A percentile compares a stretch with the other conserved stretches of the same genome.
phyloP scores from a whole-genome alignment of 2,329 filamentous ascomycete species.

The Malbranchea zuffiana region DNA sequence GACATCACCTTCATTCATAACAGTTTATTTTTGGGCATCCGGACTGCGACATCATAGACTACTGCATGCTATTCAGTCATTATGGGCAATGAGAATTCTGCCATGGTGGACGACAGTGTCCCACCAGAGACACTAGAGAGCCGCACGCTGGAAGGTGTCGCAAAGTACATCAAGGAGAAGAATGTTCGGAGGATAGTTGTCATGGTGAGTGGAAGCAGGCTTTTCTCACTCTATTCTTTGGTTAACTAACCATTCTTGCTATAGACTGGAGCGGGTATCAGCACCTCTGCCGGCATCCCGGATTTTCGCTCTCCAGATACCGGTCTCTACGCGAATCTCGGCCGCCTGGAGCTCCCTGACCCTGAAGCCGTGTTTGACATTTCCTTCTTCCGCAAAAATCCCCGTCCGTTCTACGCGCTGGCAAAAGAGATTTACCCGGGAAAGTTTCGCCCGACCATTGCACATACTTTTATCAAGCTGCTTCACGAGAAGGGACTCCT shows the following conservation, averaged over 20 bases:
- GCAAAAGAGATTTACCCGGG: constrained; percentile 89
- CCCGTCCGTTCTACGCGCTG: constrained; percentile 81
- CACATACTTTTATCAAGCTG: constrained; percentile 78
- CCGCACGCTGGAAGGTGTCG: constrained; percentile 62
- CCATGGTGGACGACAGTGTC: constrained; percentile 52
- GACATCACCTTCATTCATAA: too few relatives aligned
- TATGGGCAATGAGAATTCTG: constrained; percentile 82
- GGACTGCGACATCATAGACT: too few relatives aligned
- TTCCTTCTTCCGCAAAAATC: constrained; percentile 71
- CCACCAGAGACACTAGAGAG: constrained; percentile 54
- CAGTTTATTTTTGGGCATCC: too few relatives aligned
- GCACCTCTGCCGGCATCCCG: constrained; percentile 55
- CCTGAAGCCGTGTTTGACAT: constrained; percentile 94
- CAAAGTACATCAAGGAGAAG: constrained; percentile 66
- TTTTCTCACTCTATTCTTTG: background rate
- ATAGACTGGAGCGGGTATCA: constrained; percentile 73
- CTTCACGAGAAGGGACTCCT: constrained; percentile 65
- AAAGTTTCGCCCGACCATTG: constrained; percentile 75
- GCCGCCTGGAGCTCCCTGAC: constrained; percentile 71
- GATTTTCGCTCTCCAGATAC: constrained; percentile 92
- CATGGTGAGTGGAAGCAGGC: constrained; percentile 43
- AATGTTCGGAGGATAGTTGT: constrained; percentile 63
- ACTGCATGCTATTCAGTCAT: constrained; percentile 11
- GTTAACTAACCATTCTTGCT: constrained; percentile 1
- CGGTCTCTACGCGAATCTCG: constrained; percentile 86